These are phyloP conservation scores for Acarospora socialis DNA, from an alignment of 2,329 filamentous ascomycete species.

Conservation along the genomic window DNA sequence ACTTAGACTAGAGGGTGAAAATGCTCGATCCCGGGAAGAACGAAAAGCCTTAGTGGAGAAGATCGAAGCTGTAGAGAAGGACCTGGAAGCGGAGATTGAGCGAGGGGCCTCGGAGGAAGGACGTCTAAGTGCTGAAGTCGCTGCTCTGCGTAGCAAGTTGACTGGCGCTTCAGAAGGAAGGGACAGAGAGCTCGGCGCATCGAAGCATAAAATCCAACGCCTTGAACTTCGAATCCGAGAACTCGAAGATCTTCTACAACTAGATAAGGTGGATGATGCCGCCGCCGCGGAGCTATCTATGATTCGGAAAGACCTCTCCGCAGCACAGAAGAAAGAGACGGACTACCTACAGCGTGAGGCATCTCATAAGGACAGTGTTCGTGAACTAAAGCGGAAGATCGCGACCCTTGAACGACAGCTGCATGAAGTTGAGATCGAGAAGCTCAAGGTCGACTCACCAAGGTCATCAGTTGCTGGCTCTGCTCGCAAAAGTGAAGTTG, in stretches of 20 bases:
- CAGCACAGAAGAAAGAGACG: conserved; percentile 51
- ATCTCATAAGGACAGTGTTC: conserved; percentile 47
- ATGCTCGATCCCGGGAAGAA: conserved; percentile 51
- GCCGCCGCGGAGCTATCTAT: conserved; percentile 39
- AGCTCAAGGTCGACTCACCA: conserved; percentile 30
- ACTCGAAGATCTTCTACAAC: conserved; percentile 38
- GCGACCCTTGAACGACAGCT: conserved; percentile 52
- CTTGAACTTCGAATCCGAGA: conserved; percentile 44
- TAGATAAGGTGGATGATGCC: conserved; percentile 32
- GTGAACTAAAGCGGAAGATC: conserved; percentile 50
- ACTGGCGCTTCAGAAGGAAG: conserved; percentile 23
- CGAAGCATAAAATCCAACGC: conserved; percentile 49
- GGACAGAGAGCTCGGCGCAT: conserved; percentile 34
- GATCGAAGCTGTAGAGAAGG: conserved; percentile 44
- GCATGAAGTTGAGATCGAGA: conserved; percentile 42
- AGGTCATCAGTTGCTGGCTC: conserved; percentile 38
- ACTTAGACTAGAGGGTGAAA: conserved; percentile 52
- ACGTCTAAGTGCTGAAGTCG: conserved; percentile 36
- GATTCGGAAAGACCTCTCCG: conserved; percentile 48
- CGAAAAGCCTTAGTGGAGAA: conserved; percentile 43
- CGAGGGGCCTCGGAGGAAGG: conserved; percentile 53
- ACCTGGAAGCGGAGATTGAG: conserved; percentile 52
- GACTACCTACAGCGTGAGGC: conserved; percentile 52
- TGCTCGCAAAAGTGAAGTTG: conserved; percentile 41
- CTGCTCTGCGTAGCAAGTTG: conserved; percentile 39